Conservation (phyloP, 2,329 filamentous ascomycete species). For the Exophiala aquamarina region DNA sequence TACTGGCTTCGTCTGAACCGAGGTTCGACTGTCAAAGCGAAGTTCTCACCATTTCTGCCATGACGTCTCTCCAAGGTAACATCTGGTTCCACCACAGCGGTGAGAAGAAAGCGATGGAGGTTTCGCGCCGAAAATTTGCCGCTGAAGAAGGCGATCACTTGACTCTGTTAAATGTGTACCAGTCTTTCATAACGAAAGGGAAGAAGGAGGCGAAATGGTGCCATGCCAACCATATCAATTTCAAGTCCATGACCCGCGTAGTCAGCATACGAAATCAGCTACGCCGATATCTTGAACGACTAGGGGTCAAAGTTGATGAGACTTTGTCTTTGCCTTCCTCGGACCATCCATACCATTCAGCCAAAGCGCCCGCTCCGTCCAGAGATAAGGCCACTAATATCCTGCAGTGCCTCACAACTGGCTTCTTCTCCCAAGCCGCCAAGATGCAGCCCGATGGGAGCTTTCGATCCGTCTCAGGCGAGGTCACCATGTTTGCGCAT, state of each 20-base stretch:
- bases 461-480: constrained; percentile 81
- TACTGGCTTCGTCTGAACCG: constrained; percentile 65
- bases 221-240: constrained; percentile 82
- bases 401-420: constrained; percentile 78
- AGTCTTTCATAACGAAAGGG: constrained; percentile 79
- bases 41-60: constrained; percentile 87
- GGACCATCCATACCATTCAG: constrained; percentile 2
- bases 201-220: constrained; percentile 85
- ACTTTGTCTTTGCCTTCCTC: constrained; percentile 39
- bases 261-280: constrained; percentile 85
- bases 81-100: constrained; percentile 81
- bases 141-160: constrained; percentile 93
- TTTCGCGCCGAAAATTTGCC: constrained; percentile 75
- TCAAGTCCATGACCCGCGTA: constrained; percentile 76
- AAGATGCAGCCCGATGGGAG: constrained; percentile 91
- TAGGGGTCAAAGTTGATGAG: constrained; percentile 71
- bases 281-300: constrained; percentile 81
- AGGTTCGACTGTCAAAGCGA: constrained; percentile 79
- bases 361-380: constrained; percentile 35
- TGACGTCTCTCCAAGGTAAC: constrained; percentile 81
- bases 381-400: constrained; percentile 68
- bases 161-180: constrained; percentile 90
- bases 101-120: constrained; percentile 73
- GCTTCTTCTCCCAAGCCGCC: constrained; percentile 91
- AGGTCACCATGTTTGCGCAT: constrained; percentile 78